Percentiles rank a stretch among this genome's conserved stretches.
Evolutionary conservation across 2,329 filamentous ascomycete genomes (phyloP).

Genomic region (Myriosclerotinia curreyana): DNA sequence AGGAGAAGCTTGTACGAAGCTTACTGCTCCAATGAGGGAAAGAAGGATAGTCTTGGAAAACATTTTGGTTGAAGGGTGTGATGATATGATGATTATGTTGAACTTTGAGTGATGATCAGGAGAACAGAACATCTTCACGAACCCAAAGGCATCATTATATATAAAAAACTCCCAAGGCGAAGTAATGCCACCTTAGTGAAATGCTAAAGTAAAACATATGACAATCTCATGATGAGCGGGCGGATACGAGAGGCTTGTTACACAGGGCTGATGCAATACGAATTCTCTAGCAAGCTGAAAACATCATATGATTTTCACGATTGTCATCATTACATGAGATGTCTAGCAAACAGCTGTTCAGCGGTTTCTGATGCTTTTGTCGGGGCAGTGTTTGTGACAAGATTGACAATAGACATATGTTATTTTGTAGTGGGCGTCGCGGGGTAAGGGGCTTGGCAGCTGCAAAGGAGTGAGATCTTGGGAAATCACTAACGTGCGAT

Average conservation of each 20-base stretch:
- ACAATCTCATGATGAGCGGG: not conserved
- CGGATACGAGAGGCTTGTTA: constrained; percentile 14
- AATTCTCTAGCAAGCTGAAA: constrained; percentile 9
- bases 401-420: not conserved
- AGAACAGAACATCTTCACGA: not conserved
- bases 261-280: constrained; percentile 2
- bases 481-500: not conserved
- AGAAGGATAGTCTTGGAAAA: not conserved
- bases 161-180: not conserved
- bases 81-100: not conserved
- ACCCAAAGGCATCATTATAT: constrained; percentile 2
- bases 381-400: not conserved
- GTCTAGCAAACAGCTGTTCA: not conserved
- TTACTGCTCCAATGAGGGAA: not conserved
- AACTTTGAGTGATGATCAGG: not conserved
- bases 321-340: not conserved
- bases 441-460: constrained; percentile 5
- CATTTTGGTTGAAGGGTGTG: not conserved
- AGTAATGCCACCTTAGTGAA: not conserved
- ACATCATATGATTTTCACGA: constrained; percentile 7
- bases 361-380: not conserved
- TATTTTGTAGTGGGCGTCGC: not conserved
- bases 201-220: not conserved
- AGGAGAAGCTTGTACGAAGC: constrained; percentile 13
- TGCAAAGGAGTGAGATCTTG: not conserved